Conservation (phyloP, 306 rosid genomes). For the Cicer yamashitae region DNA sequence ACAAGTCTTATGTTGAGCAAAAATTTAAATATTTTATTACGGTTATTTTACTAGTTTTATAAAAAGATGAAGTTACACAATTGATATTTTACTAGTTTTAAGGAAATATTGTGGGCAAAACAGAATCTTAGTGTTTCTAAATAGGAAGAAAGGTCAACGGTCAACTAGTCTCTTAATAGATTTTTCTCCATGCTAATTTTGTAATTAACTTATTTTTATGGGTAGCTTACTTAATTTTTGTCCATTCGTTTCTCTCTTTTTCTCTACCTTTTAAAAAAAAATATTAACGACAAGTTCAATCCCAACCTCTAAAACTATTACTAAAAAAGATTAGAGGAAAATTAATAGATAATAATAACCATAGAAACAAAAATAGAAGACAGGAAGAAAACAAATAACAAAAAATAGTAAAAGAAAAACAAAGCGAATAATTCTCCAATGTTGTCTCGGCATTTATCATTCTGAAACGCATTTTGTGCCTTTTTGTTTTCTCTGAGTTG, state of each 20-base stretch:
- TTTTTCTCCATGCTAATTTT: neutral
- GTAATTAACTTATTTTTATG: neutral
- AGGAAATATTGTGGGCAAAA: too few species aligned
- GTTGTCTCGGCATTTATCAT: conserved; percentile 41
- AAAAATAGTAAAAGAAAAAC: neutral
- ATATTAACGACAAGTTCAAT: conserved; percentile 69
- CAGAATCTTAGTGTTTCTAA: too few species aligned
- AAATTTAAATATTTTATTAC: too few species aligned
- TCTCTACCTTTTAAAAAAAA: neutral
- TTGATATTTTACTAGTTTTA: too few species aligned
- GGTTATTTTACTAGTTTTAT: too few species aligned
- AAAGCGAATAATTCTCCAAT: conserved; percentile 48
- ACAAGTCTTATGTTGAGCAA: too few species aligned
- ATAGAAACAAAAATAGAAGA: conserved; percentile 15
- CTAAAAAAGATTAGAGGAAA: neutral
- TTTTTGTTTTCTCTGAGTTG: conserved; percentile 34
- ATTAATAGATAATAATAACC: neutral
- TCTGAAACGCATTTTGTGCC: conserved; percentile 41
- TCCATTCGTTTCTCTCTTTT: conserved; percentile 50
- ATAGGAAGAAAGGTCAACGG: conserved; percentile 11
- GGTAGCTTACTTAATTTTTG: neutral
- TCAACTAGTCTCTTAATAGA: conserved; percentile 21
- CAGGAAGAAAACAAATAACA: neutral
- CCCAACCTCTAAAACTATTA: conserved; percentile 16
- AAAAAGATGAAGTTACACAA: too few species aligned